These are phyloP conservation scores for Pichia cephalocereana DNA, from an alignment of 805 yeast species.

Conservation along the genomic window DNA sequence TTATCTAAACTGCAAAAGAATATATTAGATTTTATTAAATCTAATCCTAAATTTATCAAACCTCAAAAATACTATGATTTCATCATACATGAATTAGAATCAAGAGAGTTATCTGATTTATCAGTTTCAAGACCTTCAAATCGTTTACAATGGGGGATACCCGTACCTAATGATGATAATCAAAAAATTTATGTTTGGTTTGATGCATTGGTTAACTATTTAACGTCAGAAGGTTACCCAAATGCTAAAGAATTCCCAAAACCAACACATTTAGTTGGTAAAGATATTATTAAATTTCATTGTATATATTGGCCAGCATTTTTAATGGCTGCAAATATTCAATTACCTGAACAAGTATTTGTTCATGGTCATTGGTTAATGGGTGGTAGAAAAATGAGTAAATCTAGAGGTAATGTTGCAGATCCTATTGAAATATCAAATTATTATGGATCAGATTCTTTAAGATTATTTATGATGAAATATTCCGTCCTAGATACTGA, in stretches of 20 bases:
- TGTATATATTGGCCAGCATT: slow-evolving; percentile 93
- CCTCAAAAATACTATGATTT: slow-evolving; percentile 52
- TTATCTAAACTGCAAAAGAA: slow-evolving; percentile 49
- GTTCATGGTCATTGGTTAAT: slow-evolving; percentile 95
- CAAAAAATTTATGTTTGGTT: slow-evolving; percentile 95
- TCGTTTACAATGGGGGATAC: slow-evolving; percentile 82
- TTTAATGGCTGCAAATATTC: slow-evolving; percentile 69
- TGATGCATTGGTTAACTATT: slow-evolving; percentile 82
- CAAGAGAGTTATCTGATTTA: slow-evolving; percentile 47
- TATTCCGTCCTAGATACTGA: slow-evolving; percentile 70
- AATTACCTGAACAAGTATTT: slow-evolving; percentile 61
- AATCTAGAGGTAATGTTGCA: slow-evolving; percentile 85
- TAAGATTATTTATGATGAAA: slow-evolving; percentile 68
- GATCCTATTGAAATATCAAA: slow-evolving; percentile 68
- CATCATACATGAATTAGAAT: slow-evolving; percentile 49
- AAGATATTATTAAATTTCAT: slow-evolving; percentile 84
- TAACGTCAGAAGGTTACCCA: slow-evolving; percentile 61
- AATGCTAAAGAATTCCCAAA: slow-evolving; percentile 15
- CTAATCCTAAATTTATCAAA: slow-evolving; percentile 49
- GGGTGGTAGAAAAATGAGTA: slow-evolving; percentile 89
- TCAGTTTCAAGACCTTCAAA: slow-evolving; percentile 81
- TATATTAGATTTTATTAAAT: slow-evolving; percentile 40
- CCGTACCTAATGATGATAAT: slow-evolving; percentile 68
- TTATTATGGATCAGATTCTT: slow-evolving; percentile 59
- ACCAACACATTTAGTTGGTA: slow-evolving; percentile 73